Conservation (phyloP, 768 basidiomycete genomes). For the Termitomyces sp. region DNA sequence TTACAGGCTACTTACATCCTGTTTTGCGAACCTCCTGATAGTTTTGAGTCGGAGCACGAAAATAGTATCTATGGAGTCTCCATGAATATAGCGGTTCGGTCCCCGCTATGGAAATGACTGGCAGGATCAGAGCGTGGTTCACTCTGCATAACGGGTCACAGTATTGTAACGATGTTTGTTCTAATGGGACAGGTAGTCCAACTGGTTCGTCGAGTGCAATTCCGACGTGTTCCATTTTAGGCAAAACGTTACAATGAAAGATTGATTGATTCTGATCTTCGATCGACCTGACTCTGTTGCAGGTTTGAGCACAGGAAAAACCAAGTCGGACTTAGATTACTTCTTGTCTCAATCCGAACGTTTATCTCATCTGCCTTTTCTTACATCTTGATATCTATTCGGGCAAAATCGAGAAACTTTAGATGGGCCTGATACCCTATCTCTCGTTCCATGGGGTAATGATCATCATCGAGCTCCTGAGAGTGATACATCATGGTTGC, state of each 20-base stretch:
- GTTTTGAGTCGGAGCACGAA: background rate
- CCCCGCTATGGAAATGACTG: too few species aligned
- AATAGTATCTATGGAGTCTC: background rate
- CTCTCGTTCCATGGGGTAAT: background rate
- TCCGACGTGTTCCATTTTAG: too few species aligned
- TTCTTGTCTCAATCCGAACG: background rate
- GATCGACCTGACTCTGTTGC: background rate
- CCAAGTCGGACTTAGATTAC: too few species aligned
- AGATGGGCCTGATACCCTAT: background rate
- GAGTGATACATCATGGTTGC: background rate
- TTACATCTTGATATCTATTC: background rate
- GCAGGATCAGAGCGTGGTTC: too few species aligned
- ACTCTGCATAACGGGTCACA: too few species aligned
- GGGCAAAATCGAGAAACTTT: background rate
- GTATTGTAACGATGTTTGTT: too few species aligned
- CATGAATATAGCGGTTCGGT: too few species aligned
- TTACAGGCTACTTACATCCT: too few species aligned
- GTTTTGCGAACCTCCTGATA: background rate
- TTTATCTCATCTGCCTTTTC: background rate
- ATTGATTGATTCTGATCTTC: background rate
- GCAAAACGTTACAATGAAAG: too few species aligned
- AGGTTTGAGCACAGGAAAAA: background rate
- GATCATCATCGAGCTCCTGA: background rate
- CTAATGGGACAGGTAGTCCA: too few species aligned
- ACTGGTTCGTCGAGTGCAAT: too few species aligned